Evolutionary conservation across 1,284 basidiomycete species (phyloP), one percentile per base, ranked within the genome.

Genomic region (Malassezia furfur): DNA sequence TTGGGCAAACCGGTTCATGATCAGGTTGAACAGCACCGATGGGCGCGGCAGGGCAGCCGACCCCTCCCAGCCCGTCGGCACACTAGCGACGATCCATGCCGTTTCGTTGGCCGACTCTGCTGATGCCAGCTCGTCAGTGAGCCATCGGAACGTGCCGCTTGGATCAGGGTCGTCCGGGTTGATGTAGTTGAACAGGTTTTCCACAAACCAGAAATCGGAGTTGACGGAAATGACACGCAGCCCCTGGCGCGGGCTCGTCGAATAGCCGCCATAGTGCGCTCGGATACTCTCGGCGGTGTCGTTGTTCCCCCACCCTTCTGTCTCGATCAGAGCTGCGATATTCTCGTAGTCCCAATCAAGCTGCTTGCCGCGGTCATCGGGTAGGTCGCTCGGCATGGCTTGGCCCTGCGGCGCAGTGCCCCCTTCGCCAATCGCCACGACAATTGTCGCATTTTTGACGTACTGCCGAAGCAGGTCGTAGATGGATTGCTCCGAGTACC

Each of bases 11-110:
- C 86, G 82, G 66, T 87, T 85, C 50, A 89, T 84, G 54, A 86
- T 88, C 55, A 64, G 60, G 52, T 70, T 59, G 50, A 65, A 59
- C 48, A 66, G 63, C 51, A 68, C 66, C 0, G 65, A 65, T 9
- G 63, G 60, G 52, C 65, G 63, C 56, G 48, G 52, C 55, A 78
- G 62, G 59, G 85, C 84, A 84, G 87, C 73, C 84, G 83, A 75
- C 22, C 68, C 68, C 65, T 1, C 82, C 76, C 86, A 88, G 15
- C 86, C 87, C 19, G 79, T 80, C 9, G 85, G 71, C 28, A 88
- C 86, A 70, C 88, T 87, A 1, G 86, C 87, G 1, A 88, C 76
- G 57, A 88, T 86, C 84, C 85, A 88, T 0, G 83, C 87, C 4
- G 63, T 49, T 51, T 74, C 70, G 3, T 58, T 50, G 25, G 50